Evolutionary conservation across 192 early-diverging fungal genomes (phyloP), one percentile per base, ranked within the genome.

Genomic region (Phycomyces nitens): DNA sequence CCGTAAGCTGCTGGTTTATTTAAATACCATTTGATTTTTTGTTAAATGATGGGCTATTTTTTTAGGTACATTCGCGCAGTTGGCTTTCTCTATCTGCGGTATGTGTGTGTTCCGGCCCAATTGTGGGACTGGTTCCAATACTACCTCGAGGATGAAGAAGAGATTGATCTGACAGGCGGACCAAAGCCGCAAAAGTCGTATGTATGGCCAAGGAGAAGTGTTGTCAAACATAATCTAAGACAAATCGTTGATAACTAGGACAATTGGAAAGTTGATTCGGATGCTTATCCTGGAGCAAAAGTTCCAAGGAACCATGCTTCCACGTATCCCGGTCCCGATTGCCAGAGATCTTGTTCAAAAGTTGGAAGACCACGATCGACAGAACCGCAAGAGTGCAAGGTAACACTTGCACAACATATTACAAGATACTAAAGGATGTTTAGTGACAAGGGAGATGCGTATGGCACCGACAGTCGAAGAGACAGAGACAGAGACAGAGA

Each of bases 61-160:
- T 5, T 39, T 68, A 89, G 90, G 2, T 83, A 89, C 61, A 80
- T 94, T 43, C 81, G 92, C 20, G 92, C 84, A 7, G 64, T 92
- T 22, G 92, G 89, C 8, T 89, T 94, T 58, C 63, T 94, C 34
- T 94, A 94, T 60, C 68, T 94, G 59, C 84, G 92, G 38, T 94
- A 89, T 65, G 89, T 91, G 0, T 90, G 89, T 68, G 83, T 86
- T 41, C 89, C 89, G 1, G 81, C 80, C 16, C 69, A 88, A 58
- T 69, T 94, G 22, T 92, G 88, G 89, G 85, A 83, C 47, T 94
- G 92, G 92, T 81, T 87, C 40, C 87, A 83, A 52, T 76, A 77
- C 3, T 94, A 88, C 62, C 69, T 94, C 7, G 89, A 91, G 20
- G 92, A 94, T 61, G 88, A 88, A 22, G 89, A 94, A 62, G 84